A percentile compares a stretch with the other conserved stretches of the same genome.
Evolutionary conservation across 805 yeast species (phyloP).

Genomic region (Lipomyces oligophaga): DNA sequence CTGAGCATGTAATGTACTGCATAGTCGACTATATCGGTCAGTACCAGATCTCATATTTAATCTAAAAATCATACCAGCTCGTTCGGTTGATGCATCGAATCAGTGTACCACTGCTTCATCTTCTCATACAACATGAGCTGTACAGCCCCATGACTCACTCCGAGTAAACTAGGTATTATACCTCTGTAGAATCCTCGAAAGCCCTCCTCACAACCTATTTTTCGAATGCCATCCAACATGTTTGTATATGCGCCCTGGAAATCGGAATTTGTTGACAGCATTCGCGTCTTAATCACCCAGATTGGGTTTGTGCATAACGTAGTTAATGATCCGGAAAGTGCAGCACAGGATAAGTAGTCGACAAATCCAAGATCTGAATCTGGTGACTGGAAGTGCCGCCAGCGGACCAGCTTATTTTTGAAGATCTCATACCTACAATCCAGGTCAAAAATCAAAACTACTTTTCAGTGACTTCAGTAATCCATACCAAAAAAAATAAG

Average conservation of each 20-base stretch:
- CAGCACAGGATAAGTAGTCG: conserved; percentile 53
- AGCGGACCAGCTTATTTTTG: too few species aligned
- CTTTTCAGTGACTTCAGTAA: too few species aligned
- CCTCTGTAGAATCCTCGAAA: conserved; percentile 66
- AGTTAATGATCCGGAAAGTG: conserved; percentile 70
- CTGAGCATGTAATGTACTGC: conserved; percentile 65
- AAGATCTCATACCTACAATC: conserved; percentile 25
- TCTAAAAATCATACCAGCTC: conserved; percentile 2
- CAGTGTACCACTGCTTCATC: conserved; percentile 44
- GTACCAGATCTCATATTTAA: not conserved
- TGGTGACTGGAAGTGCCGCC: not conserved
- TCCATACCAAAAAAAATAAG: conserved; percentile 76
- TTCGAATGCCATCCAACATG: conserved; percentile 50
- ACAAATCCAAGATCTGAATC: conserved; percentile 40
- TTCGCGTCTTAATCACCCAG: conserved; percentile 92
- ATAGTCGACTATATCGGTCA: conserved; percentile 38
- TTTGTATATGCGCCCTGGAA: conserved; percentile 55
- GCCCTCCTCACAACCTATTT: conserved; percentile 56
- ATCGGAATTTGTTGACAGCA: conserved; percentile 42
- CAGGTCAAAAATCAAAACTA: too few species aligned
- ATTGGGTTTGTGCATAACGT: conserved; percentile 82
- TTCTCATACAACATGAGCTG: conserved; percentile 85
- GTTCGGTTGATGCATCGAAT: not conserved
- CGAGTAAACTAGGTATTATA: conserved; percentile 65
- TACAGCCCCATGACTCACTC: conserved; percentile 84